Base-by-base conservation (phyloP, 2,329 filamentous ascomycete genomes). In the Cryphonectria parasitica region DNA sequence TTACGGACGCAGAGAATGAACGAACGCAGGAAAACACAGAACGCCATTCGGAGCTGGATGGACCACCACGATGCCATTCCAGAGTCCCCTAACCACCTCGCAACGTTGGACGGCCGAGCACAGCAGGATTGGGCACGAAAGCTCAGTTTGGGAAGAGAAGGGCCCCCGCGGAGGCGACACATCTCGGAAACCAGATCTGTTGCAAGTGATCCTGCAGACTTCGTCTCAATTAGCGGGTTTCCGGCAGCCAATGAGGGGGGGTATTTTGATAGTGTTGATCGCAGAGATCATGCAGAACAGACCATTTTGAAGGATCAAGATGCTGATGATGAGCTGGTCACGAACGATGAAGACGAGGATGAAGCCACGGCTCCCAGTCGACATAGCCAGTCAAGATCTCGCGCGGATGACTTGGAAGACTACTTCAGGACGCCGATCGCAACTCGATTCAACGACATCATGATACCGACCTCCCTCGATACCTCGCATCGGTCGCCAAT, bases 1-100 rank as follows among this genome's bases (percentile, higher is more conserved):
- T 81, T 90, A 67, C 86, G 87, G 25, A 90, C 87, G 1, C 86
- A 88, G 64, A 85, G 87, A 64, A 85, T 87, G 66, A 85, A 88
- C 39, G 90, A 93, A 74, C 87, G 90, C 72, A 88, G 89, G 52
- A 91, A 94, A 78, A 93, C 91, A 1, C 91, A 92, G 74, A 94
- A 91, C 71, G 92, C 93, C 0, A 94, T 98, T 66, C 90, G 92
- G 39, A 91, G 92, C 75, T 98, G 95, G 95, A 97, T 98, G 92
- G 92, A 94, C 61, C 87, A 87, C 73, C 85, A 89, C 70, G 87
- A 89, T 25, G 89, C 82, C 69, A 83, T 82, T 56, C 84, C 79
- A 41, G 80, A 79, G 71, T 83, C 82, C 2, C 79, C 83, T 28
- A 80, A 82, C 5, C 83, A 87, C 73, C 88, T 86, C 81, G 84